Conservation (phyloP, 306 rosid species). For the Hippophae gyantsensis region DNA sequence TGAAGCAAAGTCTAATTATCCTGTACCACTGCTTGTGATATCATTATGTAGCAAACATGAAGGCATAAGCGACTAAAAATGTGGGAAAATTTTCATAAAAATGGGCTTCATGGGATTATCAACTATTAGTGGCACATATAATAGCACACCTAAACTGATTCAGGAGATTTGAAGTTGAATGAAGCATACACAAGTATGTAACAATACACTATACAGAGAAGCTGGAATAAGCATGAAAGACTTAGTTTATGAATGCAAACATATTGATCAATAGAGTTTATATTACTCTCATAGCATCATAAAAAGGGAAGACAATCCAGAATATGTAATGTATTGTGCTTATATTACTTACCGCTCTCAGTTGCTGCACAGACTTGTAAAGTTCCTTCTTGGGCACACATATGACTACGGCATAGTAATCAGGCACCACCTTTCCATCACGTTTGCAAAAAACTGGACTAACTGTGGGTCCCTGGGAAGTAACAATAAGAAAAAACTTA, state of each 20-base stretch:
- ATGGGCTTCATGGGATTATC: too few relatives aligned
- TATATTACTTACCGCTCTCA: slow-evolving; percentile 66
- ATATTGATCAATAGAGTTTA: slow-evolving; percentile 1
- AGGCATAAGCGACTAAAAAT: too few relatives aligned
- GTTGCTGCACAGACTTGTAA: slow-evolving; percentile 76
- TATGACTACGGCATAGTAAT: slow-evolving; percentile 81
- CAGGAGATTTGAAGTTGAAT: too few relatives aligned
- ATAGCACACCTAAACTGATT: too few relatives aligned
- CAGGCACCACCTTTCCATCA: slow-evolving; percentile 50
- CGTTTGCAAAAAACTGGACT: slow-evolving; percentile 77
- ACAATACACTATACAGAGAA: neutral
- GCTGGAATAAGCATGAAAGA: neutral
- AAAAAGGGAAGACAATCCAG: neutral
- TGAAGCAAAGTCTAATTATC: too few relatives aligned
- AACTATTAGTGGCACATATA: too few relatives aligned
- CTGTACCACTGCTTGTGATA: too few relatives aligned
- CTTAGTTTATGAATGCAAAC: slow-evolving; percentile 3
- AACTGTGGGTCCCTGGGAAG: slow-evolving; percentile 80
- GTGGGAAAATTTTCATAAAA: too few relatives aligned
- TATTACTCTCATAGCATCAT: neutral
- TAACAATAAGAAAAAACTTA: slow-evolving; percentile 9
- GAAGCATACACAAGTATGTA: neutral
- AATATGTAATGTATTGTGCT: neutral
- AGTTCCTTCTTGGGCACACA: slow-evolving; percentile 75
- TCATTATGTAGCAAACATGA: too few relatives aligned